Conservation (phyloP, 345 rosid genomes). For the Syzygium jambos region DNA sequence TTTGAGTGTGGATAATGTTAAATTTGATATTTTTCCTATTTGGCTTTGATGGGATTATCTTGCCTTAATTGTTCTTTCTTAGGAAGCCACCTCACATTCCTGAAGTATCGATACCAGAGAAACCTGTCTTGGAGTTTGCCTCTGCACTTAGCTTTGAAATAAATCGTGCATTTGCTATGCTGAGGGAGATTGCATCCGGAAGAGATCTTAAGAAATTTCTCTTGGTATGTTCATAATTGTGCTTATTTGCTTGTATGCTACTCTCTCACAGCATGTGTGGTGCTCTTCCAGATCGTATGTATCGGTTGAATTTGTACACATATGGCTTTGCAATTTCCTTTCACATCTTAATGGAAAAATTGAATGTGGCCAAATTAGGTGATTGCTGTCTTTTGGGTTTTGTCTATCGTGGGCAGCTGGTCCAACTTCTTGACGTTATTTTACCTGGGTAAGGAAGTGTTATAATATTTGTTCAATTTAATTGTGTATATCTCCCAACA, state of each 20-base stretch:
- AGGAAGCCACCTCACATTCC: constrained; percentile 42
- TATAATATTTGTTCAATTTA: not conserved
- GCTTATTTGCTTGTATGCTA: not conserved
- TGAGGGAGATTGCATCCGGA: constrained; percentile 41
- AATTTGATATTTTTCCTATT: not conserved
- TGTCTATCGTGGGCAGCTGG: constrained; percentile 32
- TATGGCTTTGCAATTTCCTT: not conserved
- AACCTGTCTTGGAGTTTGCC: constrained; percentile 29
- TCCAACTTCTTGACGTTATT: constrained; percentile 46
- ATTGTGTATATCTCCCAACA: not conserved
- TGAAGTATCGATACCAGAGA: constrained; percentile 29
- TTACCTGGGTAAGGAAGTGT: constrained; percentile 21
- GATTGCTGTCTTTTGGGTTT: constrained; percentile 32
- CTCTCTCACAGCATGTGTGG: not conserved
- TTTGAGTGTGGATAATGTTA: not conserved
- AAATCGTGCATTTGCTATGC: constrained; percentile 15
- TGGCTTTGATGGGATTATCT: not conserved
- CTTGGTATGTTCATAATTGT: constrained; percentile 13
- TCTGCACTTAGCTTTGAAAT: constrained; percentile 25
- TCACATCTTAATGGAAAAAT: not conserved
- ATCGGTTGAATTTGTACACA: not conserved
- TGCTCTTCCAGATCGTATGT: not conserved
- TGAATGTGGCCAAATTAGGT: constrained; percentile 11
- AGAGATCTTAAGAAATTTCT: constrained; percentile 43
- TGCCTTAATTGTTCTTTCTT: not conserved